Base-by-base conservation (phyloP, 352 stramenopile species). In the Phytophthora megakarya region DNA sequence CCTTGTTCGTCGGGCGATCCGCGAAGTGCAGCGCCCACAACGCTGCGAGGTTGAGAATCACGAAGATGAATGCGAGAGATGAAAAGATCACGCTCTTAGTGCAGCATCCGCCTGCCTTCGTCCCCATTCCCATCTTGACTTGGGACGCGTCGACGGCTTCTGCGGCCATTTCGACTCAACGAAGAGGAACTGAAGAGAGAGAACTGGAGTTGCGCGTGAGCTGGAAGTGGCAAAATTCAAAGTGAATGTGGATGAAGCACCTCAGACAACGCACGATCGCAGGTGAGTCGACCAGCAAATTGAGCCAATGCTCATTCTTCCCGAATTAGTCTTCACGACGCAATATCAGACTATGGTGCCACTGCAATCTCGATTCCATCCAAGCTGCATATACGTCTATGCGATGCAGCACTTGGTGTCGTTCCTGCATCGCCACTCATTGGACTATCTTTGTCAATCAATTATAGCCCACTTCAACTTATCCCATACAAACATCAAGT, bases 1-100 rank as follows among this genome's bases (percentile, higher is more conserved):
- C 47, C 32, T 63, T 68, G 23, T 10, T 44, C 25, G 33, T 35
- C 2, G 81, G 75, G 12, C 65, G 70, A 53, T 89, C 70, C 16
- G 74, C 76, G 46, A 90, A 90, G 67, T 89, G 81, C 21, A 91
- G 67, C 26, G 81, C 66, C 68, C 84, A 91, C 18, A 91, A 55
- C 15, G 78, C 81, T 8, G 72, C 75, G 39, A 88, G 54, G 60
- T 90, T 90, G 66, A 76, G 60, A 18, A 89, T 22, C 49, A 89
- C 77, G 40, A 88, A 89, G 44, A 86, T 23, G 47, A 86, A 78
- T 15, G 70, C 73, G 25, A 84, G 23, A 13, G 57, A 23, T n/a
- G 70, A 67, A 22, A 79, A 38, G 6, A 81, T 23, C 18, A 39
- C 45, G n/a, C 44, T 22, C 45, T 64, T 71, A 33, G 58, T 67